These are phyloP conservation scores for Ogataea zsoltii DNA, from an alignment of 805 yeast species.

Conservation along the genomic window DNA sequence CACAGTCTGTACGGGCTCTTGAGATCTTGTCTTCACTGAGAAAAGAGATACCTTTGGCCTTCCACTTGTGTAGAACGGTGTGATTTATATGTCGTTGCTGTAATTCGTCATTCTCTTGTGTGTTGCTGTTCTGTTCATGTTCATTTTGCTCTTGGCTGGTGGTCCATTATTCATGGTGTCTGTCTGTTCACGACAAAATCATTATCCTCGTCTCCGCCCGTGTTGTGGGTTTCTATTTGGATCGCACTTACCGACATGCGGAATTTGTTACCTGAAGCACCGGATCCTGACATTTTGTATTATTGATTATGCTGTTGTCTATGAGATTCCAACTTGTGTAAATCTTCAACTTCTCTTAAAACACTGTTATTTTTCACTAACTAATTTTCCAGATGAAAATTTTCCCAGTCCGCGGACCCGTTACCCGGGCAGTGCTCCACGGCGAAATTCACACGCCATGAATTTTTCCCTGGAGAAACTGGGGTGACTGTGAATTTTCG, in stretches of 20 bases:
- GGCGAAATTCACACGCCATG: neutral
- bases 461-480: constrained; percentile 6
- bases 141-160: no score
- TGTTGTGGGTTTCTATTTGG: neutral
- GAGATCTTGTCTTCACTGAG: no score
- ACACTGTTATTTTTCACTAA: neutral
- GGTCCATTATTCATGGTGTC: no score
- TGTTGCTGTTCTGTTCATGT: no score
- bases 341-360: neutral
- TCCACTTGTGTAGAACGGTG: no score
- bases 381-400: constrained; percentile 6
- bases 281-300: constrained; percentile 76
- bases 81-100: no score
- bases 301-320: constrained; percentile 11
- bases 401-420: constrained; percentile 5
- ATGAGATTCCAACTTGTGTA: constrained; percentile 4
- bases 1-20: no score
- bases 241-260: constrained; percentile 87
- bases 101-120: no score
- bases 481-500: constrained; percentile 4
- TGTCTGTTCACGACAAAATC: no score
- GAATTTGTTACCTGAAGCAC: constrained; percentile 99
- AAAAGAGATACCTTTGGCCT: no score
- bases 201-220: no score
- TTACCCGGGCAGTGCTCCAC: neutral